Evolutionary conservation across 805 yeast species (phyloP).

Genomic region (Metahyphopichia silvanorum): DNA sequence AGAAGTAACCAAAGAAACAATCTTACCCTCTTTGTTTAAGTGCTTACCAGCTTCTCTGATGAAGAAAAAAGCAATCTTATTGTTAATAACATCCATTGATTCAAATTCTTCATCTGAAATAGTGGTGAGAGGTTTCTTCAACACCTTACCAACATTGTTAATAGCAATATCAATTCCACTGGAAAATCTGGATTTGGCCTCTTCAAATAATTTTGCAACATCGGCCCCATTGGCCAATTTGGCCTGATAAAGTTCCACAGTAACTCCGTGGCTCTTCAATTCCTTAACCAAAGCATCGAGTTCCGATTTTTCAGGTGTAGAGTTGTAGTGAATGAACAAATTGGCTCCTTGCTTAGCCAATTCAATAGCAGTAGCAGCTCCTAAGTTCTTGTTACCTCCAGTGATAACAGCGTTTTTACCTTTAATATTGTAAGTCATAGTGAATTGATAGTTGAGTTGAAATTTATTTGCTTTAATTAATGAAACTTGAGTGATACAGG

Average conservation of each 20-base stretch:
- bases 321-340: constrained; percentile 54
- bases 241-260: constrained; percentile 42
- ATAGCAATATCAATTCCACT: constrained; percentile 56
- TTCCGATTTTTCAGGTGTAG: constrained; percentile 31
- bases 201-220: constrained; percentile 42
- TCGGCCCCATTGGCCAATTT: constrained; percentile 41
- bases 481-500: too few relatives aligned
- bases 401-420: constrained; percentile 56
- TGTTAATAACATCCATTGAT: constrained; percentile 49
- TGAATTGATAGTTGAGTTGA: too few relatives aligned
- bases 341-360: constrained; percentile 55
- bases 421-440: constrained; percentile 12
- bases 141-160: constrained; percentile 64
- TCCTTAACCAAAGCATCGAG: constrained; percentile 36
- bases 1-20: constrained; percentile 59
- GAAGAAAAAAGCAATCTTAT: constrained; percentile 61
- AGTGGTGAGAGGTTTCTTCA: constrained; percentile 58
- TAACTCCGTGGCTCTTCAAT: constrained; percentile 31
- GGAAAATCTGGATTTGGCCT: constrained; percentile 45
- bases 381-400: constrained; percentile 64
- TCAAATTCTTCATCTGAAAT: constrained; percentile 54
- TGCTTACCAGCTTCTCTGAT: constrained; percentile 52
- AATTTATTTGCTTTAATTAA: too few relatives aligned
- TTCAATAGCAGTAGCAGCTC: constrained; percentile 49
- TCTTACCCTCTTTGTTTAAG: constrained; percentile 50